Conservation (phyloP, 768 basidiomycete species). For the Boletus vermiculosoides region DNA sequence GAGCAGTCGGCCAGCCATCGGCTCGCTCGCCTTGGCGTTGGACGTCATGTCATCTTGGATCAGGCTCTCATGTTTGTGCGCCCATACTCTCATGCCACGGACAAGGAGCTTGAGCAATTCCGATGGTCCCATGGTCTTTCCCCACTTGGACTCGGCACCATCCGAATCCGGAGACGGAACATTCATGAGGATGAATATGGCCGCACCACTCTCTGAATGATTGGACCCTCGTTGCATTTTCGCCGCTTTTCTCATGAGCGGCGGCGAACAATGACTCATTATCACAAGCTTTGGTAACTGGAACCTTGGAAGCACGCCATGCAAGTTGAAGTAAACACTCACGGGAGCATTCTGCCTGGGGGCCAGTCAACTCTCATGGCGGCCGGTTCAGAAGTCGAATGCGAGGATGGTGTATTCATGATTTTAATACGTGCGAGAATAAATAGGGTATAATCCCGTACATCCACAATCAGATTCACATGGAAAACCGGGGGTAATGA, state of each 20-base stretch:
- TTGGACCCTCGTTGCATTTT: too few relatives aligned
- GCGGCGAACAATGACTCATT: neutral
- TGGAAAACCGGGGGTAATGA: neutral
- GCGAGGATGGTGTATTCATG: neutral
- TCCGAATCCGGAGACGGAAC: neutral
- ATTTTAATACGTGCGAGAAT: neutral
- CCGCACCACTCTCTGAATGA: neutral
- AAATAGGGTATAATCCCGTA: neutral
- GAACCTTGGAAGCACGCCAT: neutral
- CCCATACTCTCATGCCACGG: neutral
- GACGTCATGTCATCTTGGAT: neutral
- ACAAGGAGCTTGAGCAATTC: neutral
- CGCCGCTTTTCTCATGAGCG: neutral
- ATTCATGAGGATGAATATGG: neutral
- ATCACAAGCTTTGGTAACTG: neutral
- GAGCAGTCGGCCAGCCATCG: neutral
- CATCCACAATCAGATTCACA: neutral
- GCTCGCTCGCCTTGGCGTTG: neutral
- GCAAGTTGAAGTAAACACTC: neutral
- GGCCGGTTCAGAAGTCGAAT: neutral
- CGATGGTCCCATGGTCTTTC: neutral
- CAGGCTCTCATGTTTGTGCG: neutral
- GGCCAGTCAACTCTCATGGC: neutral
- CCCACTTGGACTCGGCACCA: neutral
- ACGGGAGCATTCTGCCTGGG: neutral